phyloP scores from a whole-genome alignment of 306 rosid species.

The Vigna hirtella region DNA sequence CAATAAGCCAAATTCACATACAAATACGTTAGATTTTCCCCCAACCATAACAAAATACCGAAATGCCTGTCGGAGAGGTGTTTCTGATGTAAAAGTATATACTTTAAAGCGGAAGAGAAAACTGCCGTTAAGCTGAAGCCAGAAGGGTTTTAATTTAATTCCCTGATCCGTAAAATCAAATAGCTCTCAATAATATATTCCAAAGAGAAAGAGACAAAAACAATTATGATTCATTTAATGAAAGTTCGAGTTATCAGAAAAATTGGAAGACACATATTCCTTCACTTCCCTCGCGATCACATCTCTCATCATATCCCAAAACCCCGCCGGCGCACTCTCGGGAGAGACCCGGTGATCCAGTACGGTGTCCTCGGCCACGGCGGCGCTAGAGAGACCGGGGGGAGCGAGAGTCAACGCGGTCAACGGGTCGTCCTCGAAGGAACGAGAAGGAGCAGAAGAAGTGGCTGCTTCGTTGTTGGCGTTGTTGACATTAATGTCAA shows the following conservation, averaged over 20 bases:
- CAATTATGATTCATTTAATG: slow-evolving; percentile 30
- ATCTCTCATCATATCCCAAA: slow-evolving; percentile 88
- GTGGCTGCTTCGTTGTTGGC: neutral
- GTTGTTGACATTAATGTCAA: too few relatives aligned
- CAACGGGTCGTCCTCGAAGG: slow-evolving; percentile 68
- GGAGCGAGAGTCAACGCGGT: slow-evolving; percentile 94
- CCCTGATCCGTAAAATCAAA: slow-evolving; percentile 13
- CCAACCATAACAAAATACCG: too few relatives aligned
- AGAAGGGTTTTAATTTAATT: neutral
- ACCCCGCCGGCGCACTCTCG: slow-evolving; percentile 62
- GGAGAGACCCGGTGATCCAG: slow-evolving; percentile 30
- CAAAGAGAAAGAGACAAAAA: neutral
- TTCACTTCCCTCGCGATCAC: slow-evolving; percentile 90
- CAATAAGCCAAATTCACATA: neutral
- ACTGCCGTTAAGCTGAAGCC: neutral
- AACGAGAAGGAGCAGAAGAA: slow-evolving; percentile 12
- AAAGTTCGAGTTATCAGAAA: slow-evolving; percentile 61
- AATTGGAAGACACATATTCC: slow-evolving; percentile 75
- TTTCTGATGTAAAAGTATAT: too few relatives aligned
- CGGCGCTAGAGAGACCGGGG: slow-evolving; percentile 56
- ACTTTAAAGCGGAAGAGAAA: neutral
- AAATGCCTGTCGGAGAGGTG: too few relatives aligned
- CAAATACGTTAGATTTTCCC: too few relatives aligned
- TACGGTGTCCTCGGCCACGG: slow-evolving; percentile 3
- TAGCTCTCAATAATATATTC: slow-evolving; percentile 1